phyloP scores from a whole-genome alignment of 768 basidiomycete species.

The Tulasnella sp. region DNA sequence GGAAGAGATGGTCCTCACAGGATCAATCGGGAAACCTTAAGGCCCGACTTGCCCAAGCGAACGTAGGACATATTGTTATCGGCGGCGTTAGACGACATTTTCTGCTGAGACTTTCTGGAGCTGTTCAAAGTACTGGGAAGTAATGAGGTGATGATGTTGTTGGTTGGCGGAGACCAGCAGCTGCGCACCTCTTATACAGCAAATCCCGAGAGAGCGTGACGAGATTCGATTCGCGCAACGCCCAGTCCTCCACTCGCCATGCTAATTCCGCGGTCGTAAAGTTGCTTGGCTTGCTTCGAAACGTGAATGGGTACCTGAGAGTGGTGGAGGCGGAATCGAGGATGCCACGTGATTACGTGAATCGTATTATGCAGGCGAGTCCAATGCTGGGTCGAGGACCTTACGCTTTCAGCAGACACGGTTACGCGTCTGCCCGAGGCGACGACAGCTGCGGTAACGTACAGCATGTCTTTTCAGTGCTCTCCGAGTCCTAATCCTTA shows the following conservation, averaged over 20 bases:
- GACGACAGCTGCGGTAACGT: no score
- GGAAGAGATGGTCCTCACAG: neutral
- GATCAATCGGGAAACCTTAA: constrained; percentile 26
- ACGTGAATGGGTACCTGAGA: neutral
- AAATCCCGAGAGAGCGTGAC: neutral
- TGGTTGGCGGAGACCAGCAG: neutral
- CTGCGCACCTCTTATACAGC: neutral
- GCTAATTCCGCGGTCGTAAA: neutral
- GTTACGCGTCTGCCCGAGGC: no score
- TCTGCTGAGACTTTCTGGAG: neutral
- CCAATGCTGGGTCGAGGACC: neutral
- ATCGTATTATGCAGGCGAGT: neutral
- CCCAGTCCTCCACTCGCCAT: neutral
- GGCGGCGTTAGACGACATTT: neutral
- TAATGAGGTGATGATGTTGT: neutral
- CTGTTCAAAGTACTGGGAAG: neutral
- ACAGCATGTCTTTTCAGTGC: no score
- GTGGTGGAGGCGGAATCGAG: neutral
- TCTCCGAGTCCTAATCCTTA: no score
- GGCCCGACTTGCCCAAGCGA: constrained; percentile 28
- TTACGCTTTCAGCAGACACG: neutral
- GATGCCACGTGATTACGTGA: neutral
- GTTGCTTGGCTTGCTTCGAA: neutral
- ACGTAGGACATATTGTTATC: constrained; percentile 19
- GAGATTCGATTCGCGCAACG: neutral